A percentile compares a stretch with the other conserved stretches of the same genome.
These are phyloP conservation scores for Fusarium goolgardi DNA, from an alignment of 2,329 filamentous ascomycete species.

Conservation along the genomic window DNA sequence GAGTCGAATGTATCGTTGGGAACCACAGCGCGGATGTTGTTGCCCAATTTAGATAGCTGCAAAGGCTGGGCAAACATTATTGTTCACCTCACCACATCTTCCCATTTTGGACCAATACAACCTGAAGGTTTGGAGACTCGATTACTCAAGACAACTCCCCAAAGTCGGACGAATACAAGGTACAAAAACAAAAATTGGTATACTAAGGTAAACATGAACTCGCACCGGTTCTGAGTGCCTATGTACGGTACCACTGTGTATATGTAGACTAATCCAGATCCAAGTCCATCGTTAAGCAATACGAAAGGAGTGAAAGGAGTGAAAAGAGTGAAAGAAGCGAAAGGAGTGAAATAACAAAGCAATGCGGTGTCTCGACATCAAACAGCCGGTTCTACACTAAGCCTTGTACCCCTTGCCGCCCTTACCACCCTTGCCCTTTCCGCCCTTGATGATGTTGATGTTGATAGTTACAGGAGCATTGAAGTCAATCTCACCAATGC, in stretches of 20 bases:
- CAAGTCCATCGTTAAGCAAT: not conserved
- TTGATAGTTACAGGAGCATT: constrained; percentile 43
- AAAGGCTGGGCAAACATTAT: not conserved
- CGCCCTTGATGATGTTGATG: constrained; percentile 22
- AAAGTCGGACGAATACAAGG: not conserved
- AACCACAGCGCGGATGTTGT: not conserved
- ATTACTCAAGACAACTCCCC: not conserved
- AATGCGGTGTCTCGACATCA: not conserved
- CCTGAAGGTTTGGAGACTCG: no score
- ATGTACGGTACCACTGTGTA: not conserved
- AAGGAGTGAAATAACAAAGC: not conserved
- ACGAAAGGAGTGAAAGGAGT: not conserved
- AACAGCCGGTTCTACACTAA: not conserved
- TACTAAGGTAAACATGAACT: not conserved
- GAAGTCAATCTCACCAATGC: constrained; percentile 41
- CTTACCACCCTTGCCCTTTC: constrained; percentile 3
- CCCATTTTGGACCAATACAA: not conserved
- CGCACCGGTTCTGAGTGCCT: not conserved
- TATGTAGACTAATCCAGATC: not conserved
- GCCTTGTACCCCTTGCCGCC: not conserved
- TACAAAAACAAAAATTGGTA: not conserved
- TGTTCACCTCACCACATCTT: not conserved
- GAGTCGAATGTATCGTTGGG: not conserved
- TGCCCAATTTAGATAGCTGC: not conserved
- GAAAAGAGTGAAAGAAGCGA: not conserved